Percentiles rank a stretch among this genome's conserved stretches.
Evolutionary conservation across 371 early-diverging fungal species (phyloP).

Genomic region (Mucor indicus): DNA sequence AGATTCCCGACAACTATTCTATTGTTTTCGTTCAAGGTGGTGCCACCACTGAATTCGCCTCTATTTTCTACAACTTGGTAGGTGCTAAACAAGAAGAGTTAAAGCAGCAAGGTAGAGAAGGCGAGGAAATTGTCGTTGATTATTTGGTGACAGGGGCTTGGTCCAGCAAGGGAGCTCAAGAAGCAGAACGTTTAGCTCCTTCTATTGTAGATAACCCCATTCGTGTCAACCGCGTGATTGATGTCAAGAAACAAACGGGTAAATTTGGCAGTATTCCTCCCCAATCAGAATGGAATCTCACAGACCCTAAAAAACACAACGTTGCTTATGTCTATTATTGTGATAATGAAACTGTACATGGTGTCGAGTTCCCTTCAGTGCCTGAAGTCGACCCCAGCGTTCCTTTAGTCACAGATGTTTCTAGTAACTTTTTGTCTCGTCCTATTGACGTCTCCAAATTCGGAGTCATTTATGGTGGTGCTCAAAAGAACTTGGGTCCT

Average conservation of each 20-base stretch:
- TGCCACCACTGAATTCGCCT: constrained; percentile 89
- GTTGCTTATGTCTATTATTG: constrained; percentile 92
- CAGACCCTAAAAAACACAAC: constrained; percentile 55
- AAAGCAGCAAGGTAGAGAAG: constrained; percentile 23
- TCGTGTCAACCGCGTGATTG: constrained; percentile 66
- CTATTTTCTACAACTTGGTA: constrained; percentile 85
- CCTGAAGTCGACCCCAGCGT: constrained; percentile 65
- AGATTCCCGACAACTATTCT: constrained; percentile 85
- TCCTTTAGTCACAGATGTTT: constrained; percentile 93
- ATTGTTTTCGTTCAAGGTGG: constrained; percentile 96
- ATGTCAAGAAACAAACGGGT: constrained; percentile 50
- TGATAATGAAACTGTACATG: constrained; percentile 97
- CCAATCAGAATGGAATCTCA: constrained; percentile 63
- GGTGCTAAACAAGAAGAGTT: constrained; percentile 59
- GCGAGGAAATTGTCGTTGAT: constrained; percentile 60
- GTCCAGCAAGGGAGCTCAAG: constrained; percentile 87
- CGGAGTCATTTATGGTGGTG: constrained; percentile 92
- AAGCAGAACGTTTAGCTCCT: constrained; percentile 77
- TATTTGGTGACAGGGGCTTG: constrained; percentile 94
- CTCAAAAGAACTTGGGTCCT: constrained; percentile 97
- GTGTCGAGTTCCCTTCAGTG: constrained; percentile 77
- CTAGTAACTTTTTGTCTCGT: constrained; percentile 88
- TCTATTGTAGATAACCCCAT: constrained; percentile 20
- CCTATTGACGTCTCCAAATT: constrained; percentile 80
- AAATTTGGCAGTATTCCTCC: constrained; percentile 59